phyloP scores from a whole-genome alignment of 257 asterid genomes.

The Capsicum baccatum region DNA sequence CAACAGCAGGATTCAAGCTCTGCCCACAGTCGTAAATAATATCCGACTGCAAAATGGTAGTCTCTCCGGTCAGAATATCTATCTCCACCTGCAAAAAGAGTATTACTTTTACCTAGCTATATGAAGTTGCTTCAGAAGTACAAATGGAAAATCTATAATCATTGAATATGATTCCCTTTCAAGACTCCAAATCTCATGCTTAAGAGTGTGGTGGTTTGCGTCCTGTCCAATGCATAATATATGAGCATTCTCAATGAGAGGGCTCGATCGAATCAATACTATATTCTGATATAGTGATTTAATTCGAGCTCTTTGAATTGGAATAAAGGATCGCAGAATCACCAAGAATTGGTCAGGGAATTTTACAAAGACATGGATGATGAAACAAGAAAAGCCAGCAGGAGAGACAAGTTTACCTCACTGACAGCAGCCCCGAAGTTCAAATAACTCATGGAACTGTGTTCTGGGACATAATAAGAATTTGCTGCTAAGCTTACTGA shows the following conservation, averaged over 20 bases:
- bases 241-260: neutral
- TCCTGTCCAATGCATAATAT: neutral
- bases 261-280: neutral
- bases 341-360: neutral
- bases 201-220: neutral
- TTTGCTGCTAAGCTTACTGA: slow-evolving; percentile 55
- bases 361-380: neutral
- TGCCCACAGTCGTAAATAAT: slow-evolving; percentile 80
- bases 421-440: slow-evolving; percentile 73
- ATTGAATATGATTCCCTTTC: neutral
- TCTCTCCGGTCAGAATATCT: slow-evolving; percentile 63
- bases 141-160: neutral
- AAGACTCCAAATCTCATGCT: slow-evolving; percentile 27
- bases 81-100: slow-evolving; percentile 62
- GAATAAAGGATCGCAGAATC: too few species aligned
- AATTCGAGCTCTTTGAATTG: too few species aligned
- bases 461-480: slow-evolving; percentile 58
- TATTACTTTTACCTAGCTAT: too few species aligned
- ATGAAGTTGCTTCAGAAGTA: neutral
- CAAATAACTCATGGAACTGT: slow-evolving; percentile 46
- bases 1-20: slow-evolving; percentile 83
- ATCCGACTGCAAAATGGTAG: slow-evolving; percentile 58
- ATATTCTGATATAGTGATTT: too few species aligned
- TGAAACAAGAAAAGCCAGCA: neutral
- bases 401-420: slow-evolving; percentile 49